Conservation (phyloP, 2,329 filamentous ascomycete genomes). For the Alternaria incomplexa region DNA sequence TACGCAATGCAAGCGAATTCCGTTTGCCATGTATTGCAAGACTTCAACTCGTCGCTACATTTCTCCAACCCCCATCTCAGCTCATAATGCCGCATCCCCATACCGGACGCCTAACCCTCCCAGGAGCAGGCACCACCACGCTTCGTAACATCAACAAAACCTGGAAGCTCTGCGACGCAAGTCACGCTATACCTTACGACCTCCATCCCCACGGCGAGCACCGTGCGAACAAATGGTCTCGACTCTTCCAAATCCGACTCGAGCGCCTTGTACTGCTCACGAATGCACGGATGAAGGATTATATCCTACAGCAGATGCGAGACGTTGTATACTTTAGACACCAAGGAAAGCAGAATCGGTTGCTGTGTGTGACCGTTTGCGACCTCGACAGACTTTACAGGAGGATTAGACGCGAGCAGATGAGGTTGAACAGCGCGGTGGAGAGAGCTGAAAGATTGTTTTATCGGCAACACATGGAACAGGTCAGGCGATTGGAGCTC, state of each 20-base stretch:
- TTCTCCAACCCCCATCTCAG: neutral
- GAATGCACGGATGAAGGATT: neutral
- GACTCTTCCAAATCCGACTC: neutral
- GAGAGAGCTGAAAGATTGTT: neutral
- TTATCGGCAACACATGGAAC: neutral
- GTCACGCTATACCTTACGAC: neutral
- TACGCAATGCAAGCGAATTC: neutral
- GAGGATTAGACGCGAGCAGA: neutral
- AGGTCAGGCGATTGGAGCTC: neutral
- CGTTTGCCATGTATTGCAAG: neutral
- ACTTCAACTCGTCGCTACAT: neutral
- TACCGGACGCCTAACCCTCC: neutral
- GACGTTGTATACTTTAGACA: neutral
- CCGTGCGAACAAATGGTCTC: neutral
- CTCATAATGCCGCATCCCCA: neutral
- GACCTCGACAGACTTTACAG: neutral
- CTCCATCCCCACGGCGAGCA: neutral
- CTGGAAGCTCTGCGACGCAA: neutral
- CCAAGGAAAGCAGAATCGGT: neutral
- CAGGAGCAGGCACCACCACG: neutral
- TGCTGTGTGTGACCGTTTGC: neutral
- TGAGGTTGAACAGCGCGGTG: too few relatives aligned
- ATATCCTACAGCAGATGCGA: neutral
- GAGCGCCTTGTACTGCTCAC: neutral
- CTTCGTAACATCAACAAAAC: neutral